Percentiles rank a stretch among this genome's conserved stretches.
phyloP scores from a whole-genome alignment of 352 stramenopile species.

The Phytophthora melonis region DNA sequence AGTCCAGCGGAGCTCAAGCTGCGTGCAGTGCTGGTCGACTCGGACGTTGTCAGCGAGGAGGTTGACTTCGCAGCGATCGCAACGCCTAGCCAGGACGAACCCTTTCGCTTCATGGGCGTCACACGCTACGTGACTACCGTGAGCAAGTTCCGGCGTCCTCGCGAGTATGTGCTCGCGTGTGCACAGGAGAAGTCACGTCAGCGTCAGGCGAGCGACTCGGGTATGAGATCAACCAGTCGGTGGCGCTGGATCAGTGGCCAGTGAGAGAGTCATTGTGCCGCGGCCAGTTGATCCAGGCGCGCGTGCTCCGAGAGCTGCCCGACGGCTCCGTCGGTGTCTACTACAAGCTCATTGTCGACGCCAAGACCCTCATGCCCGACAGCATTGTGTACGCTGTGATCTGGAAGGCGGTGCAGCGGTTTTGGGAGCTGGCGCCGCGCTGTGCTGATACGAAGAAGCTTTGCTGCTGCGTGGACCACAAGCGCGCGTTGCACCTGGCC shows the following conservation, averaged over 20 bases:
- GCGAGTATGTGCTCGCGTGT: conserved; percentile 1
- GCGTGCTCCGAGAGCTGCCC: conserved; percentile 2
- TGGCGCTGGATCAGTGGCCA: not conserved
- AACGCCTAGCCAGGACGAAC: not conserved
- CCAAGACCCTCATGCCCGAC: conserved; percentile 1
- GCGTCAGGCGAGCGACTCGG: not conserved
- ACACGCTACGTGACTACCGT: conserved; percentile 1
- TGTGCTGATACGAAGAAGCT: not conserved
- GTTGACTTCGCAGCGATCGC: not conserved
- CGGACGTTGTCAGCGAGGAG: not conserved
- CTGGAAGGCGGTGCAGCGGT: not conserved
- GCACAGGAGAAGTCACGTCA: not conserved
- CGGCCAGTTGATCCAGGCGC: not conserved
- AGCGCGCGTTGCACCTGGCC: not conserved
- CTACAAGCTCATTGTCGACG: conserved; percentile 2
- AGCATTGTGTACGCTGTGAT: not conserved
- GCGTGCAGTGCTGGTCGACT: not conserved
- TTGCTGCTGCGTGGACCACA: not conserved
- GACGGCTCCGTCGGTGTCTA: not conserved
- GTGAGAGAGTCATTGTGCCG: not conserved
- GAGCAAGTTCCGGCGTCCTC: not conserved
- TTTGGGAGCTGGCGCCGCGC: not conserved
- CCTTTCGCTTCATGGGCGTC: not conserved
- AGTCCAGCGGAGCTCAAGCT: not conserved
- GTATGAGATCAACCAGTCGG: not conserved